Base-by-base conservation (phyloP, 306 rosid genomes). In the Medicago arabica region DNA sequence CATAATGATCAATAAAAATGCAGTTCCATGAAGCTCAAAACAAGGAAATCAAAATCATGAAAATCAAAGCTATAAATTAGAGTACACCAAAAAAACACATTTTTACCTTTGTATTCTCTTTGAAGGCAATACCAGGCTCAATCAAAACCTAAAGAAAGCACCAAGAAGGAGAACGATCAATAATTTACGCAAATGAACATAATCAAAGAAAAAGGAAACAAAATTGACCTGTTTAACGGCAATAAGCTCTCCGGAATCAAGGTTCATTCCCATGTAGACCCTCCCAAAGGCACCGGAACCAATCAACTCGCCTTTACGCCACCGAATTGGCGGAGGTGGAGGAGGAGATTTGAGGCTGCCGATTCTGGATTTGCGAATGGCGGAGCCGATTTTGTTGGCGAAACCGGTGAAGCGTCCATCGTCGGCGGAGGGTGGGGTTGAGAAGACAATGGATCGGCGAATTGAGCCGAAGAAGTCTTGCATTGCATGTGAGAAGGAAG, bases 261-360 rank as follows among this genome's bases (percentile, higher is more conserved):
- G 92, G 75, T 94, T 91, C 98, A 94, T 91, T 11, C 98, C 97
- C 97, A 94, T 91, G 73, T 91, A 94, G 14, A 89, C 98, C 8
- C 88, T 84, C 34, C 97, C 97, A 40, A 94, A 94, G 47, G 98
- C 98, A 31, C 98, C 97, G 11, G 86, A 88, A 11, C 98, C 98
- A 12, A 94, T 94, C 85, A 87, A 79, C 77, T 94, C 93, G 18
- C 98, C 98, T 77, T 82, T 91, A 59, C 96, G 94, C 98, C 98
- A 94, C 79, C 94, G 88, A 72, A 94, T 91, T 18, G 88, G 68
- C 2, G 61, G 61, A 19, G 61, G 31, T 41, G 84, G 88, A 9
- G 96, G 46, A 18, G 19, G 74, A 43, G 63, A 73, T 23, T 66
- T 57, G 19, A 86, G 78, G 9, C 90, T 93, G 69, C 90, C 96